A percentile compares a stretch with the other conserved stretches of the same genome.
Conservation (phyloP, 1,139 yeast species). For the Hanseniaspora uvarum region DNA sequence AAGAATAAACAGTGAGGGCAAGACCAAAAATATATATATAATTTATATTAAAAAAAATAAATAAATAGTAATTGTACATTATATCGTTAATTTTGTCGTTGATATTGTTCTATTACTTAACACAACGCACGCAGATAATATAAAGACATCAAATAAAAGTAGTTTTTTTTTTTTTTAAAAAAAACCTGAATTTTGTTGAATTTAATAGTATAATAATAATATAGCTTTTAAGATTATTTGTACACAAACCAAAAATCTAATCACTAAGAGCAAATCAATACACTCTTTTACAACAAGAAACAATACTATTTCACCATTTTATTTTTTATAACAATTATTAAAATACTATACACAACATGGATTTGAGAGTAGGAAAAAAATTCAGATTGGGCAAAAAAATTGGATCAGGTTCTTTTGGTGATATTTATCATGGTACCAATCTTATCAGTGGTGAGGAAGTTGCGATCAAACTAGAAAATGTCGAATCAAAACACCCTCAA, state of each 20-base stretch:
- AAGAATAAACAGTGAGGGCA: no score
- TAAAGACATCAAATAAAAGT: background rate
- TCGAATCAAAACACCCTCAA: conserved; percentile 91
- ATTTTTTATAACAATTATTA: background rate
- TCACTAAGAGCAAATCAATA: no score
- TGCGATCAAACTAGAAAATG: conserved; percentile 86
- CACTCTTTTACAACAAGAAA: background rate
- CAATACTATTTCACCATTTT: background rate
- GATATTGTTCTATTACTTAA: background rate
- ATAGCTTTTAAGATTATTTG: background rate
- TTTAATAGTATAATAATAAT: background rate
- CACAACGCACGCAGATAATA: background rate
- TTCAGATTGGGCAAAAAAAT: conserved; percentile 91
- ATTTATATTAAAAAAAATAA: no score
- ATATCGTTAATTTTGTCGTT: background rate
- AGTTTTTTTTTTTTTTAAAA: no score
- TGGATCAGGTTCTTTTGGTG: conserved; percentile 97
- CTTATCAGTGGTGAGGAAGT: conserved; percentile 94
- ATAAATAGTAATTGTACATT: no score
- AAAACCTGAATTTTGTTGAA: background rate
- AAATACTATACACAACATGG: conserved; percentile 31
- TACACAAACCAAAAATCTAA: background rate
- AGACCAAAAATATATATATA: no score
- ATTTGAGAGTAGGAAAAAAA: conserved; percentile 88
- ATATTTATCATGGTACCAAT: conserved; percentile 85